A percentile compares a stretch with the other conserved stretches of the same genome.
Conservation (phyloP, 768 basidiomycete genomes). For the Naganishia kalamii region DNA sequence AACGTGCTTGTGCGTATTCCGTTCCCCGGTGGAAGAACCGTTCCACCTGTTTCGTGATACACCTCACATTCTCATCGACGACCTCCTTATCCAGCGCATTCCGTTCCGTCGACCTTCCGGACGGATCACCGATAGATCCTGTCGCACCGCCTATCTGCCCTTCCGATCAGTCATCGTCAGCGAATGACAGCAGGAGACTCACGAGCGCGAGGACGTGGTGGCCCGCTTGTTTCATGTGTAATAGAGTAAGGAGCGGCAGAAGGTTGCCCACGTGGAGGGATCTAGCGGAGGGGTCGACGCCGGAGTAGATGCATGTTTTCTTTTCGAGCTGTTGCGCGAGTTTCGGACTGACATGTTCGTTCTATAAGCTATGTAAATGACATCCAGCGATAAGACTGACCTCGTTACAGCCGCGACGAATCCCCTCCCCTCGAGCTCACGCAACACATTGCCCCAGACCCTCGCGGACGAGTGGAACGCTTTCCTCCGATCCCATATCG, state of each 20-base stretch:
- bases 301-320: constrained; percentile 62
- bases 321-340: constrained; percentile 29
- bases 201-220: constrained; percentile 79
- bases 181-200: constrained; percentile 41
- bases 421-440: constrained; percentile 38
- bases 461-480: not conserved
- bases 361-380: not conserved
- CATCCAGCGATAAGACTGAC: constrained; percentile 24
- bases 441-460: constrained; percentile 21
- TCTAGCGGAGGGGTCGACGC: constrained; percentile 84
- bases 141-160: constrained; percentile 88
- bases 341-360: constrained; percentile 11
- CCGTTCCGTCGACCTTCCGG: constrained; percentile 77
- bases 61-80: constrained; percentile 61
- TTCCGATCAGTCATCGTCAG: not conserved
- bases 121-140: constrained; percentile 93
- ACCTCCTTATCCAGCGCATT: constrained; percentile 58
- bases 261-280: constrained; percentile 92
- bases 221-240: constrained; percentile 83
- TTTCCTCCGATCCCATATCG: not conserved
- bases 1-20: constrained; percentile 52
- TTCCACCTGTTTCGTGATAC: constrained; percentile 61
- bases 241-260: constrained; percentile 72
- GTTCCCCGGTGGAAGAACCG: constrained; percentile 65
- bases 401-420: constrained; percentile 44